Base-by-base conservation (phyloP, 2,329 filamentous ascomycete genomes). In the Westerdykella sp. region DNA sequence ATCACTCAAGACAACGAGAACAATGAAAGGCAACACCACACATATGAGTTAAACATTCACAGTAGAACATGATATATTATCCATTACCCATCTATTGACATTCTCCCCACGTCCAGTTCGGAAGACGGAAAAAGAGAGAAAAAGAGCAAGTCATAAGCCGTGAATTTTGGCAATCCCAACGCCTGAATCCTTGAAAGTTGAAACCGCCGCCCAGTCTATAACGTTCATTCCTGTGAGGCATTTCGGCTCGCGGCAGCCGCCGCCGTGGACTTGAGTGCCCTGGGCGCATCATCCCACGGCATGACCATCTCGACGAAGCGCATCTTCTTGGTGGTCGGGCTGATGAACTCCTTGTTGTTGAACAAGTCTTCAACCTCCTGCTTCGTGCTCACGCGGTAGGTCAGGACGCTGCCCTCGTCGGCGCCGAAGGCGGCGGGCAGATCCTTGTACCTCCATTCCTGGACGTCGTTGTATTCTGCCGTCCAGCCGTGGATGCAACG, bases 401-500 rank as follows among this genome's bases (percentile, higher is more conserved):
- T 85, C 63, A 77, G 76, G 49, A 77, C 76, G 34, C 74, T 72
- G 15, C 77, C 72, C 6, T 76, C 69, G 13, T 69, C 60, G 1
- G 77, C 84, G 35, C 85, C 84, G 59, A 93, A 88, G 0, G 80
- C 78, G 4, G 73, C 72, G 2, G 85, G 77, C 0, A 89, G 67
- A 15, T 81, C 79, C 62, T 79, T 80, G 72, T 83, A 85, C 40
- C 83, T 74, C 89, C 89, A 95, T 10, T 72, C 66, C 45, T 78
- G 75, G 44, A 95, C 82, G 60, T 95, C 86, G 60, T 95, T 95
- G 72, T 95, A 95, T 21, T 62, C 64, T 25, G 79, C 85, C 7
- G 89, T 73, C 80, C 84, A 84, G 41, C 87, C 87, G 66, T 95
- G 88, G 57, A 95, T 94, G 64, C 80, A 85, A 23, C 89, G 81